Evolutionary conservation across 2,329 filamentous ascomycete genomes (phyloP), one percentile per base, ranked within the genome.

Genomic region (Exophiala aquamarina): DNA sequence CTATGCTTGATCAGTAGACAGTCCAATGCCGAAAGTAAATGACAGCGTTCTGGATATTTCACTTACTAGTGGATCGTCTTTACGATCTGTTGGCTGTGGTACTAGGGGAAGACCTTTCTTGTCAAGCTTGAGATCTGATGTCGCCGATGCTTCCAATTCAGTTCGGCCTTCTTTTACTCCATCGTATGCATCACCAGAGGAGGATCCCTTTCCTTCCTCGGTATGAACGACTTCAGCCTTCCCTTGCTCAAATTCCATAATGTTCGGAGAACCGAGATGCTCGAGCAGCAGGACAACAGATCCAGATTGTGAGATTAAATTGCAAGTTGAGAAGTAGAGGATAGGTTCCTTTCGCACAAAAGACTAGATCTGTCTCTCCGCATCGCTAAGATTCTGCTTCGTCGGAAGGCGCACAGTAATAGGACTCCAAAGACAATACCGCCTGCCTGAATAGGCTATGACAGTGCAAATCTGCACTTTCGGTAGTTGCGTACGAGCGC

Each of bases 31-130:
- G 54, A 47, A n/a, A n/a, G n/a, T n/a, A n/a, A n/a, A n/a, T n/a
- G n/a, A n/a, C n/a, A n/a, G n/a, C n/a, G n/a, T n/a, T n/a, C n/a
- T n/a, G n/a, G n/a, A 29, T 17, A 10, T 6, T 42, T 33, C 15
- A 49, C 46, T 6, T 44, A 49, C 46, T 36, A 61, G 47, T 17
- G 58, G 59, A 46, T 61, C 59, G 42, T 61, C 59, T 37, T 45
- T 50, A 34, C 51, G 47, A 17, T 54, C 29, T 9, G 52, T 49
- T 19, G 59, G 59, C 32, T 60, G 58, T 8, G 59, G 59, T 8
- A 59, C 44, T 10, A 61, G 49, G 18, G 58, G 52, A 17, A 61
- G 51, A 15, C 57, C 58, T 33, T 55, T 50, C 21, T 50, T 58
- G 52, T 61, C 59, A 26, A 52, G 44, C 40, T 53, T 51, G 10